Percentiles rank a stretch among this genome's conserved stretches.
phyloP scores from a whole-genome alignment of 83 land plant genomes.

The Diphasiastrum complanatum region DNA sequence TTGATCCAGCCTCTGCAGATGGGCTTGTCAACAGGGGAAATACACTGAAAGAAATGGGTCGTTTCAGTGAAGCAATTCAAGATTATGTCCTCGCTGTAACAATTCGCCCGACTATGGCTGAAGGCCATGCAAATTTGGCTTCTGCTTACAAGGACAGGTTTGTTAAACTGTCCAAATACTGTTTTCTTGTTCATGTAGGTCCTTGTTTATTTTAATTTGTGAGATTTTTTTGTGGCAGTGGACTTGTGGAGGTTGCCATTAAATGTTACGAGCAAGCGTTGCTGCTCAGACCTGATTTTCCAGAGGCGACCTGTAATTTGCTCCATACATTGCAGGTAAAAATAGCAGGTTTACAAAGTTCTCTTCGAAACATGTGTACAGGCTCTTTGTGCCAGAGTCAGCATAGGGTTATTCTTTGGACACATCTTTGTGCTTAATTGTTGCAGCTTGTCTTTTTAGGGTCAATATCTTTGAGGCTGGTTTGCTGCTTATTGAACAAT shows the following conservation, averaged over 20 bases:
- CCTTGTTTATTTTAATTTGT: too few species aligned
- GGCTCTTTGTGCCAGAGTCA: too few species aligned
- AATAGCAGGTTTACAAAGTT: too few species aligned
- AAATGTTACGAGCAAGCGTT: constrained; percentile 95
- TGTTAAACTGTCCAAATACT: too few species aligned
- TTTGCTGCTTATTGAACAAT: too few species aligned
- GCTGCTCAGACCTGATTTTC: constrained; percentile 78
- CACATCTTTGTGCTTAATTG: too few species aligned
- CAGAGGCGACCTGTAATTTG: constrained; percentile 97
- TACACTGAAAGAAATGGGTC: constrained; percentile 93
- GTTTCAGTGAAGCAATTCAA: constrained; percentile 96
- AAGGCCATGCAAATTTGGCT: constrained; percentile 98
- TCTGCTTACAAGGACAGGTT: constrained; percentile 99
- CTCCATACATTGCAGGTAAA: constrained; percentile 95
- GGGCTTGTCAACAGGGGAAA: constrained; percentile 94
- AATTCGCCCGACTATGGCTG: constrained; percentile 92
- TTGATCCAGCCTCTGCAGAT: constrained; percentile 97
- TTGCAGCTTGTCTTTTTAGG: too few species aligned
- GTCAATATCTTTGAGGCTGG: too few species aligned
- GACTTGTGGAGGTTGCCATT: constrained; percentile 88
- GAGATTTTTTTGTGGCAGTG: constrained; percentile 67
- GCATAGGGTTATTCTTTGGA: too few species aligned
- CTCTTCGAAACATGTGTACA: too few species aligned
- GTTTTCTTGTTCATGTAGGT: too few species aligned
- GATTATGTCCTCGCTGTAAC: constrained; percentile 83